phyloP scores from a whole-genome alignment of 2,329 filamentous ascomycete genomes.

The Neoarthrinium moseri region DNA sequence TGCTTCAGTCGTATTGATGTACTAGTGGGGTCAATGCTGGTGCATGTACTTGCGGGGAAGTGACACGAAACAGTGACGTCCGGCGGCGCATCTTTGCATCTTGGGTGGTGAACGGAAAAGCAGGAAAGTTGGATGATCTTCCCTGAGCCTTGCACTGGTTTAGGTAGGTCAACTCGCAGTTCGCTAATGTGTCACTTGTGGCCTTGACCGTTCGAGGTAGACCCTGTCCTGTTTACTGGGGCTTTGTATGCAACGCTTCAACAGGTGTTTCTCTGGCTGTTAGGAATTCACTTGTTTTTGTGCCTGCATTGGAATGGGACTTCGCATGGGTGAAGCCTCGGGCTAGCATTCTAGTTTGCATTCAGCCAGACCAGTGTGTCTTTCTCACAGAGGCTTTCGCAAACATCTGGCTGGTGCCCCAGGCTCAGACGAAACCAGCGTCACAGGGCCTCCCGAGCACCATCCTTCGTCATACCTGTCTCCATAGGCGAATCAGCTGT shows the following conservation, averaged over 20 bases:
- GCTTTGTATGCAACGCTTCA: too few species aligned
- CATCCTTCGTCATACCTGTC: background rate
- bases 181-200: background rate
- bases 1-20: background rate
- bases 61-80: slow-evolving; percentile 5
- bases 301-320: too few species aligned
- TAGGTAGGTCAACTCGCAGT: slow-evolving; percentile 1
- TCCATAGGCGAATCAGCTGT: background rate
- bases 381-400: too few species aligned
- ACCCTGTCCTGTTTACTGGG: too few species aligned
- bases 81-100: background rate
- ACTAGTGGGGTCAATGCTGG: slow-evolving; percentile 1
- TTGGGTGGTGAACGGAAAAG: background rate
- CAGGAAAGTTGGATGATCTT: slow-evolving; percentile 5
- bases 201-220: too few species aligned
- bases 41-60: slow-evolving; percentile 7
- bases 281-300: too few species aligned
- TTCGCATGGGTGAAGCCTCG: too few species aligned
- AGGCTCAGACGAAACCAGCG: background rate
- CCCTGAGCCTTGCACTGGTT: slow-evolving; percentile 2
- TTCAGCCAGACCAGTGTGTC: too few species aligned
- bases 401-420: too few species aligned
- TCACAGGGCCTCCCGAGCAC: background rate
- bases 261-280: too few species aligned
- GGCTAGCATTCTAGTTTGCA: too few species aligned